Conservation (phyloP, 2,329 filamentous ascomycete genomes). For the Diplocarpon mali region DNA sequence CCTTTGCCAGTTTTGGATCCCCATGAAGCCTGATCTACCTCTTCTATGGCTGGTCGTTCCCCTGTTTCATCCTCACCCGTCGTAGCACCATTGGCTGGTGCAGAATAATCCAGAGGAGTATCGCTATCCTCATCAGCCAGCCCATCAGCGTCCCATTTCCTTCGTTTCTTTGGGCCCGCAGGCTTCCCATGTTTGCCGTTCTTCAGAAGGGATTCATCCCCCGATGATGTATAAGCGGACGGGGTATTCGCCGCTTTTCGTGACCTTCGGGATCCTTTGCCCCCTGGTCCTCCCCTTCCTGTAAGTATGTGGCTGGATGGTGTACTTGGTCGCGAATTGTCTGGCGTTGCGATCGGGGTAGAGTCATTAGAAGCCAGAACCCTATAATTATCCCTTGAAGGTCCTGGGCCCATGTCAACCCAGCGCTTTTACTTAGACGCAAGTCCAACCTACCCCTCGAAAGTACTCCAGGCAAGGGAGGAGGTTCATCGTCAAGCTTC, state of each 20-base stretch:
- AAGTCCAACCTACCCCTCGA: conserved; percentile 18
- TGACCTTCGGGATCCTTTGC: conserved; percentile 70
- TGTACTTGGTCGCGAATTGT: conserved; percentile 69
- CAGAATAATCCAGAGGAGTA: conserved; percentile 83
- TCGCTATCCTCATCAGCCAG: conserved; percentile 69
- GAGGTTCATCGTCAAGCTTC: conserved; percentile 35
- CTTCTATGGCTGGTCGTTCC: conserved; percentile 52
- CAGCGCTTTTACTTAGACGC: neutral
- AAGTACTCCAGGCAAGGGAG: conserved; percentile 32
- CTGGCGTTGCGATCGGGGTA: conserved; percentile 59
- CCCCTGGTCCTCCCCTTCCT: conserved; percentile 62
- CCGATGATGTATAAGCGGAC: conserved; percentile 61
- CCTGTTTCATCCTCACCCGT: conserved; percentile 41
- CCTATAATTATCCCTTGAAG: conserved; percentile 22
- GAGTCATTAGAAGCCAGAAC: conserved; percentile 38
- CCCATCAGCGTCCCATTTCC: conserved; percentile 88
- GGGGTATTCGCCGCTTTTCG: conserved; percentile 54
- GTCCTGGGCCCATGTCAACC: conserved; percentile 13
- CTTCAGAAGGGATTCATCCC: conserved; percentile 60
- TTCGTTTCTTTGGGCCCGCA: conserved; percentile 65
- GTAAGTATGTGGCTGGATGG: conserved; percentile 60
- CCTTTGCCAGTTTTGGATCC: conserved; percentile 76
- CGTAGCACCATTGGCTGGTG: conserved; percentile 38
- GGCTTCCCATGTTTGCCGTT: conserved; percentile 43
- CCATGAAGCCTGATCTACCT: conserved; percentile 71